Evolutionary conservation across 352 stramenopile species (phyloP), one percentile per base, ranked within the genome.

Genomic region (Pythium pyrilobum): DNA sequence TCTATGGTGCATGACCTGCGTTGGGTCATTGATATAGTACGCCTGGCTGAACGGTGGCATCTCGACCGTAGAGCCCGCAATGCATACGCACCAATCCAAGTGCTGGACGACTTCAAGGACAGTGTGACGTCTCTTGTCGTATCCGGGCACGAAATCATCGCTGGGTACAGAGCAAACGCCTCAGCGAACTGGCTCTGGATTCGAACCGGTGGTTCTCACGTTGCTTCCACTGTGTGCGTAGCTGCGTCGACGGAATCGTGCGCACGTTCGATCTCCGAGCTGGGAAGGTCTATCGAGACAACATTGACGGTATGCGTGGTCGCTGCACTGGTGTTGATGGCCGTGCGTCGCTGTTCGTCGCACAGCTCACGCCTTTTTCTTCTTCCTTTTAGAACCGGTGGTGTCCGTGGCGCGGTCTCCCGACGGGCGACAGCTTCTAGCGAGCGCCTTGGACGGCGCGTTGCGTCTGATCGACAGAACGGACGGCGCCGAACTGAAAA

Each of bases 81-180:
- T 42, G 59, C 81, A 1, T 90, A 78, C 52, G 59, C 55, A 13
- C 85, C 87, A 20, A 95, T 96, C 47, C 87, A 96, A 67, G 65
- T 88, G 25, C 58, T 96, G 24, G 81, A 94, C 47, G 78, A 92
- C 43, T 95, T 92, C 48, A 90, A 81, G 40, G 87, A 96, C 66
- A 96, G 86, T 54, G 84, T 95, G 54, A 96, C 87, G 13, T 86
- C 73, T 25, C 74, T 96, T 23, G 65, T 85, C 4, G 64, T 95
- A 13, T 80, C 78, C 0, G 73, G 77, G 32, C 71, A 93, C 38
- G 81, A 93, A 49, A 80, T 96, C 52, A 80, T 95, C 45, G 80
- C 85, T 40, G 76, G 83, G 77, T 89, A 27, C 33, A 69, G 46
- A 13, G 4, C 12, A 18, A 12, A 5, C 16, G 24, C 36, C n/a